phyloP scores from a whole-genome alignment of 148 eudicot species.

The Mesembryanthemum crystallinum region DNA sequence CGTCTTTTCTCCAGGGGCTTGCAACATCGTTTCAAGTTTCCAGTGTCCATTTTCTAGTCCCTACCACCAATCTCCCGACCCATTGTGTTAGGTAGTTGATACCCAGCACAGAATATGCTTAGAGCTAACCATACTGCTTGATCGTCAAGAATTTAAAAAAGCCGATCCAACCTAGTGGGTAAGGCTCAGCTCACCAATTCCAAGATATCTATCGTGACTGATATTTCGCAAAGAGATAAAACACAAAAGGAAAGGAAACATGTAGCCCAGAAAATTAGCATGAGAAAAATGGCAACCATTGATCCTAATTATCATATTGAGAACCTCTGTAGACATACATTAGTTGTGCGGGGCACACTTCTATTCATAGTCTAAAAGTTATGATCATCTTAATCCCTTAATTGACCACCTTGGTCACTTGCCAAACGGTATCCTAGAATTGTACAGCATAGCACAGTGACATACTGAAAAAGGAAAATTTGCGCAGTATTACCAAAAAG shows the following conservation, averaged over 20 bases:
- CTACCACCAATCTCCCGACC: too few species aligned
- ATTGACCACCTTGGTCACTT: not conserved
- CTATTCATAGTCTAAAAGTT: not conserved
- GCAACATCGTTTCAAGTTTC: too few species aligned
- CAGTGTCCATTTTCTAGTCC: too few species aligned
- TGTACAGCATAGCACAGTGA: not conserved
- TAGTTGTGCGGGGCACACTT: not conserved
- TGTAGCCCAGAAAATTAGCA: too few species aligned
- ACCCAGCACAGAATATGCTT: too few species aligned
- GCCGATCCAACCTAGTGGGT: not conserved
- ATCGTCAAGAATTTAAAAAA: not conserved
- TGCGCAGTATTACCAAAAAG: not conserved
- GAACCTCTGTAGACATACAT: not conserved
- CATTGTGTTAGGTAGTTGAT: too few species aligned
- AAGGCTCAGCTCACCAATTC: constrained; percentile 9
- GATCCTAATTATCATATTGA: not conserved
- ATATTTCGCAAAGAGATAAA: not conserved
- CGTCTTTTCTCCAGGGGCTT: too few species aligned
- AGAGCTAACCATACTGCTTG: too few species aligned
- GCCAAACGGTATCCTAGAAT: not conserved
- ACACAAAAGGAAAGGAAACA: not conserved
- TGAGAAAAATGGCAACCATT: too few species aligned
- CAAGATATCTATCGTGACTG: not conserved
- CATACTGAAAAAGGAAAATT: not conserved
- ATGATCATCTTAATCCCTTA: not conserved